Base-by-base conservation (phyloP, 306 rosid genomes). In the Prunus kanzakura region DNA sequence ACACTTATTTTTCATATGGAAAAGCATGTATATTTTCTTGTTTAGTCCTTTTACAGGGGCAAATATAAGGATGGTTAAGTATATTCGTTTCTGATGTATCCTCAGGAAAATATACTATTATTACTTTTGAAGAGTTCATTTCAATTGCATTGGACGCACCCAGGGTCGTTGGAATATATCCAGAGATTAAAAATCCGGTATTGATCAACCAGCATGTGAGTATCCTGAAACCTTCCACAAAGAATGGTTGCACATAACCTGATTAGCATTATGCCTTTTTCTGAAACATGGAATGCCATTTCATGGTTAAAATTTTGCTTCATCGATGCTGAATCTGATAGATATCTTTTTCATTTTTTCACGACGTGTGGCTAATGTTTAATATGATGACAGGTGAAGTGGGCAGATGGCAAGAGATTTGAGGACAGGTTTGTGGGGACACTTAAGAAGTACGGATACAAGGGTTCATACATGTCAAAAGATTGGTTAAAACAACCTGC, bases 151-250 rank as follows among this genome's bases (percentile, higher is more conserved):
- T 95, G 80, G 88, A 90, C 27, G 96, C 97, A 41, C 82, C 86
- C 76, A 91, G 97, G 82, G 89, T 95, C 67, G 97, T 95, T 77
- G 99, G 99, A 88, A 89, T 95, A 82, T 95, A 95, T 79, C 97
- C 99, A 12, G 99, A 95, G 86, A 89, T 95, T 57, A 95, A 95
- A 86, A 83, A 81, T 74, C 97, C 99, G 30, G 93, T 92, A 43
- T 66, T 89, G 38, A 89, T 92, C 84, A 95, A 95, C 78, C 87
- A 95, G 78, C 89, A 73, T 67, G 99, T 95, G 82, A 89, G 98
- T 89, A 75, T 65, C 60, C 71, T 55, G 8, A 75, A 71, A 50
- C 43, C 74, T 76, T 68, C 67, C 19, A 65, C 10, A 51, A 49
- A 77, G 61, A 68, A 49, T 35, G 67, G 49, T 52, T 76, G 77